Percentiles rank a stretch among this genome's conserved stretches.
Conservation (phyloP, 176 grass and related monocot genomes). For the Lolium perenne region DNA sequence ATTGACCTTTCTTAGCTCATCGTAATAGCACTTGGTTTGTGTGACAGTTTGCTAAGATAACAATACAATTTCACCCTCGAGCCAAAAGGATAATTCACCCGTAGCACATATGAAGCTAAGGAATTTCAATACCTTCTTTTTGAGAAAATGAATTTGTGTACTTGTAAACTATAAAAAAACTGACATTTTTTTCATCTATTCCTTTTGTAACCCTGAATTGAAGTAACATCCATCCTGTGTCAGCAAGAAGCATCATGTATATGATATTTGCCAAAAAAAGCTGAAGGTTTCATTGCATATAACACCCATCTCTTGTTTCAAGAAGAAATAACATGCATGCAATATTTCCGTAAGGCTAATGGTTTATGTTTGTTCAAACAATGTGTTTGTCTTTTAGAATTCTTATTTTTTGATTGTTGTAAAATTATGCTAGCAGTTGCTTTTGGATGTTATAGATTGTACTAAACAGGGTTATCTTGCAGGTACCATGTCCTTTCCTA, state of each 20-base stretch:
- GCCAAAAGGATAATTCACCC: neutral
- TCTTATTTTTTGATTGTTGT: neutral
- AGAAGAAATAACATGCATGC: neutral
- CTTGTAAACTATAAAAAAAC: neutral
- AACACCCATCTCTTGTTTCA: neutral
- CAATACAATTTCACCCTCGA: slow-evolving; percentile 6
- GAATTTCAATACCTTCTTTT: neutral
- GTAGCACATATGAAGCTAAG: neutral
- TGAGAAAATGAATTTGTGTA: neutral
- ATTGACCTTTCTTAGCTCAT: neutral
- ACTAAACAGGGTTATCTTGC: slow-evolving; percentile 8
- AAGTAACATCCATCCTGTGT: neutral
- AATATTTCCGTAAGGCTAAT: neutral
- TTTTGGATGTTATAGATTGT: slow-evolving; percentile 19
- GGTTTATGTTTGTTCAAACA: neutral
- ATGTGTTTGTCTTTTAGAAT: neutral
- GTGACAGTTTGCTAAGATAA: neutral
- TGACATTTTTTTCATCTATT: neutral
- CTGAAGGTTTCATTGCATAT: neutral
- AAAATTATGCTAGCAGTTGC: neutral
- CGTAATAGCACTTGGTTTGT: neutral
- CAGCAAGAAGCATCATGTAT: neutral
- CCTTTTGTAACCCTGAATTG: neutral
- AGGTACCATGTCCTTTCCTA: slow-evolving; percentile 84
- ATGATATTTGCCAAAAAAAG: neutral